phyloP scores from a whole-genome alignment of 768 basidiomycete species.

The Solioccasus polychromus region DNA sequence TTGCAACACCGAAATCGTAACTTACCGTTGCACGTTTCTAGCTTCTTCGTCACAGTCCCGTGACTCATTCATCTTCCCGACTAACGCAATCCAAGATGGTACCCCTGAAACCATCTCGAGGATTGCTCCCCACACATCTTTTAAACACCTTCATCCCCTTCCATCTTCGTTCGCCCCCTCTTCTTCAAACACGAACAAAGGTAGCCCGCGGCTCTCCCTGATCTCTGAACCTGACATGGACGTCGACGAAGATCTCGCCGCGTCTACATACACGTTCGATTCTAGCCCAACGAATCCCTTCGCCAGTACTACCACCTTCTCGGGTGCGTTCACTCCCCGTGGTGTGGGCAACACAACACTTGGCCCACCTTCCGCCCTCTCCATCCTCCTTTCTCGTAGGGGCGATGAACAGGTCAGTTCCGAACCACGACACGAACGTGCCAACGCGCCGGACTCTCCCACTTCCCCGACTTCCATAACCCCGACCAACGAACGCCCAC shows the following conservation, averaged over 20 bases:
- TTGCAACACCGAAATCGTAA: slow-evolving; percentile 11
- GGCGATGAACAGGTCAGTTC: not conserved
- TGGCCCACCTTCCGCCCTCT: slow-evolving; percentile 32
- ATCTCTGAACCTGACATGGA: slow-evolving; percentile 25
- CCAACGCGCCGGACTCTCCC: not conserved
- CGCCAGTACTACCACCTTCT: slow-evolving; percentile 1
- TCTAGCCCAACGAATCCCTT: slow-evolving; percentile 13
- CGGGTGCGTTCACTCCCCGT: slow-evolving; percentile 23
- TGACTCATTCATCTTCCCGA: slow-evolving; percentile 42
- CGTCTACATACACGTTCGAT: slow-evolving; percentile 30
- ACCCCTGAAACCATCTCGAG: slow-evolving; percentile 23
- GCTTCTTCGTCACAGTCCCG: slow-evolving; percentile 23
- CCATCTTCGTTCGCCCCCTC: slow-evolving; percentile 26
- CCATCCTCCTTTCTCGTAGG: slow-evolving; percentile 33
- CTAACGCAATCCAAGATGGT: slow-evolving; percentile 20
- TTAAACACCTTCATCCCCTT: slow-evolving; percentile 16
- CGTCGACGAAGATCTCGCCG: slow-evolving; percentile 22
- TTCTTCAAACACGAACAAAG: slow-evolving; percentile 19
- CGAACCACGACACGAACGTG: not conserved
- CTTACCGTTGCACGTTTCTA: slow-evolving; percentile 20
- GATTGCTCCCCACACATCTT: slow-evolving; percentile 6
- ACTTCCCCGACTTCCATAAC: slow-evolving; percentile 17
- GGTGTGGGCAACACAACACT: slow-evolving; percentile 17
- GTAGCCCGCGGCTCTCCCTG: slow-evolving; percentile 24
- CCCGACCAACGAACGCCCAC: slow-evolving; percentile 17